phyloP scores from a whole-genome alignment of 129 eudicot genomes.

The Sambucus nigra region DNA sequence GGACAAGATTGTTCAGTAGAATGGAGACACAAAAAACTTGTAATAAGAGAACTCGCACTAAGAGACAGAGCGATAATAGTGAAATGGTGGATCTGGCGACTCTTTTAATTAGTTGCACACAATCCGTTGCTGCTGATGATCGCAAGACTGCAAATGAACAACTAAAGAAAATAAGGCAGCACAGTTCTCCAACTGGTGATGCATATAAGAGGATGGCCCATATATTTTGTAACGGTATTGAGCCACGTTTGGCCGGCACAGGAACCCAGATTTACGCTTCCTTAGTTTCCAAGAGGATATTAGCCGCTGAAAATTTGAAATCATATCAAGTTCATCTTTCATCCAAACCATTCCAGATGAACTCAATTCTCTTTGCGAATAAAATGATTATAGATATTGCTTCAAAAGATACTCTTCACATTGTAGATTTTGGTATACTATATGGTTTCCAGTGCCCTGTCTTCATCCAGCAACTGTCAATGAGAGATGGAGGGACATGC shows the following conservation, averaged over 20 bases:
- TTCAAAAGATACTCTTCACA: slow-evolving; percentile 22
- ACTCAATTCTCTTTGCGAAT: slow-evolving; percentile 40
- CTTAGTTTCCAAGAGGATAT: slow-evolving; percentile 1
- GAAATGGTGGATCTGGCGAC: slow-evolving; percentile 48
- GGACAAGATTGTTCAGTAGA: slow-evolving; percentile 4
- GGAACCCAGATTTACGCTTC: slow-evolving; percentile 35
- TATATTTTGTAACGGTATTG: slow-evolving; percentile 48
- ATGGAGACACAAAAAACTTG: slow-evolving; percentile 9
- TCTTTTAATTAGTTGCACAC: slow-evolving; percentile 58
- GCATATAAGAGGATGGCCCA: slow-evolving; percentile 55
- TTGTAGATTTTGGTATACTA: slow-evolving; percentile 45
- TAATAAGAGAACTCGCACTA: slow-evolving; percentile 34
- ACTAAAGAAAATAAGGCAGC: slow-evolving; percentile 49
- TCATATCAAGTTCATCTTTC: slow-evolving; percentile 16
- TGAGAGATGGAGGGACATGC: slow-evolving; percentile 41
- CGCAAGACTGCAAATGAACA: slow-evolving; percentile 47
- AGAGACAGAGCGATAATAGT: slow-evolving; percentile 27
- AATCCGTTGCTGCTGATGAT: slow-evolving; percentile 66
- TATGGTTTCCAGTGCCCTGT: slow-evolving; percentile 61
- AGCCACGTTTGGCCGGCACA: slow-evolving; percentile 74
- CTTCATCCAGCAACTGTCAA: slow-evolving; percentile 28
- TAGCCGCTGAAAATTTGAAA: slow-evolving; percentile 17
- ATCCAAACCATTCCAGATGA: slow-evolving; percentile 36
- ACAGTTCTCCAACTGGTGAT: slow-evolving; percentile 51
- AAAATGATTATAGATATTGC: slow-evolving; percentile 18